A percentile compares a stretch with the other conserved stretches of the same genome.
Evolutionary conservation across 768 basidiomycete genomes (phyloP).

Genomic region (Naganishia antarctica): DNA sequence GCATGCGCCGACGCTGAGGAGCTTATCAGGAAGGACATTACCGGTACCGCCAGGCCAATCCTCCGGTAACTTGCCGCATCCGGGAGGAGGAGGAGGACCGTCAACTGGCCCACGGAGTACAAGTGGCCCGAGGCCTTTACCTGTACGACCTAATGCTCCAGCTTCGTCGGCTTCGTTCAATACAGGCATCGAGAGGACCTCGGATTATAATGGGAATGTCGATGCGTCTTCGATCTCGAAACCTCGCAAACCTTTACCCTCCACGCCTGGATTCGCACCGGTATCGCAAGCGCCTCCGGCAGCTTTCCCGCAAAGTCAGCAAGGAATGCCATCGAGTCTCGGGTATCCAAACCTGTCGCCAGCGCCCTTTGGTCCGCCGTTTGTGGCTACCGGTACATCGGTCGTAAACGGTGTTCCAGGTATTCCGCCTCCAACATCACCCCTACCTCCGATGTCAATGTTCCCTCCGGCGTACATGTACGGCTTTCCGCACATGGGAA

Average conservation of each 20-base stretch:
- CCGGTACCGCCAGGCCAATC: conserved; percentile 13
- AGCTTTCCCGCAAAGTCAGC: neutral
- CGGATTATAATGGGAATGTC: neutral
- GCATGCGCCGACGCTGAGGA: conserved; percentile 5
- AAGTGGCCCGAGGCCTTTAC: conserved; percentile 12
- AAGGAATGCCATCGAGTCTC: neutral
- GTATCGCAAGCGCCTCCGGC: neutral
- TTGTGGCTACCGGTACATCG: neutral
- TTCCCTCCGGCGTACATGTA: conserved; percentile 12
- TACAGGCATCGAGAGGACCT: neutral
- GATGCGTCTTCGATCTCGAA: neutral
- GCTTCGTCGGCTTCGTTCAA: neutral
- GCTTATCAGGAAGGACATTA: conserved; percentile 4
- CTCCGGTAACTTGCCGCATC: neutral
- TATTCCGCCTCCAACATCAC: neutral
- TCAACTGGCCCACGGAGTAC: conserved; percentile 8
- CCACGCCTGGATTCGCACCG: neutral
- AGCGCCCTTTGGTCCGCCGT: neutral
- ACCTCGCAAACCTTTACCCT: conserved; percentile 1
- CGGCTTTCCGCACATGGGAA: neutral
- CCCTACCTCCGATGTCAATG: conserved; percentile 2
- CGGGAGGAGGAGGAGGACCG: conserved; percentile 1
- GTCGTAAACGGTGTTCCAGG: too few species aligned
- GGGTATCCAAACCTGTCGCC: neutral
- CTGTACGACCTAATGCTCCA: conserved; percentile 1